Percentiles rank a stretch among this genome's conserved stretches.
Conservation (phyloP, 768 basidiomycete genomes). For the Phlebiopsis flavidoalba region DNA sequence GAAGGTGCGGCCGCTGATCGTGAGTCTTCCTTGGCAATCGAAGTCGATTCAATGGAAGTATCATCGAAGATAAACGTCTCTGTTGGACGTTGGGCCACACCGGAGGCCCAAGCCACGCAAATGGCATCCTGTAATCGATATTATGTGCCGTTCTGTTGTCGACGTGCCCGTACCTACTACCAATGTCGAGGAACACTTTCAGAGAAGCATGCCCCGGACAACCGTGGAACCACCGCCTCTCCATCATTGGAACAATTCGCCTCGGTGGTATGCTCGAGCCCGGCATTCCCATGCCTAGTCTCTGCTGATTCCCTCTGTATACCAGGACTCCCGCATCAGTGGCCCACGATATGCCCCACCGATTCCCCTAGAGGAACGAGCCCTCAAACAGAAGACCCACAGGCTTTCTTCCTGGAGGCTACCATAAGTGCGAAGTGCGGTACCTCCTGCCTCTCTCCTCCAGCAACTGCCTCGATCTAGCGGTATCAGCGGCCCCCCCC, state of each 20-base stretch:
- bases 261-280: conserved; percentile 3
- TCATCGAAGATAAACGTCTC: too few relatives aligned
- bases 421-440: background rate
- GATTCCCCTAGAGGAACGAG: conserved; percentile 9
- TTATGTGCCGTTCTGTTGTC: too few relatives aligned
- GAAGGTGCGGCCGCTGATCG: background rate
- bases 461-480: background rate
- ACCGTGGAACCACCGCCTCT: background rate
- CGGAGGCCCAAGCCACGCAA: too few relatives aligned
- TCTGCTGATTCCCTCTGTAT: conserved; percentile 35
- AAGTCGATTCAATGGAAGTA: background rate
- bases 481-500: conserved; percentile 11
- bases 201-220: too few relatives aligned
- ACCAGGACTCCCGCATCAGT: conserved; percentile 35
- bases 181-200: too few relatives aligned
- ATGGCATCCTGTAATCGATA: too few relatives aligned
- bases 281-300: conserved; percentile 33
- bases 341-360: conserved; percentile 10
- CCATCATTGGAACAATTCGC: background rate
- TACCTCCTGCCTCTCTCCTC: conserved; percentile 3
- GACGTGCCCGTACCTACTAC: too few relatives aligned
- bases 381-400: background rate
- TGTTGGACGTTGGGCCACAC: too few relatives aligned
- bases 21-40: background rate
- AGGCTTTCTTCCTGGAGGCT: background rate